These are phyloP conservation scores for Helotiales sp. DNA, from an alignment of 2,329 filamentous ascomycete genomes.

Conservation along the genomic window DNA sequence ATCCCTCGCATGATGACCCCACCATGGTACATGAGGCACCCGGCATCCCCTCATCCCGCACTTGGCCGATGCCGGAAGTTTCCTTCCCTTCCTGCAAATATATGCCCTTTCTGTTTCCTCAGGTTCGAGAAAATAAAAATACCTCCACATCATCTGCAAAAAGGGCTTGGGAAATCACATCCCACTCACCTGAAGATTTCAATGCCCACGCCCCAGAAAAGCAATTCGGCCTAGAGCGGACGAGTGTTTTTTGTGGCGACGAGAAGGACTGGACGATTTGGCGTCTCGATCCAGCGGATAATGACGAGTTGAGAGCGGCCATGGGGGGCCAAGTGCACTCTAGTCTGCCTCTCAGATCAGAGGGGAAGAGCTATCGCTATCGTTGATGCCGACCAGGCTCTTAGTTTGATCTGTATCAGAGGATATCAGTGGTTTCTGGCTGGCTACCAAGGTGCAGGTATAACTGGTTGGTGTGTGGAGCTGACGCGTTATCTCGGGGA, in stretches of 20 bases:
- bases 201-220: slow-evolving; percentile 27
- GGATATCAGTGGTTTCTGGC: not conserved
- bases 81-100: not conserved
- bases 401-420: not conserved
- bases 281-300: slow-evolving; percentile 16
- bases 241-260: slow-evolving; percentile 2
- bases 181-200: slow-evolving; percentile 32
- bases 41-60: slow-evolving; percentile 13
- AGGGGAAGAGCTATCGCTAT: not conserved
- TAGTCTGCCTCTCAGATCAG: not conserved
- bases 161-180: slow-evolving; percentile 8
- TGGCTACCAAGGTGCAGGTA: not conserved
- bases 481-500: not conserved
- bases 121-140: not conserved
- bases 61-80: slow-evolving; percentile 31
- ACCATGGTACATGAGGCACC: slow-evolving; percentile 25
- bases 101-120: not conserved
- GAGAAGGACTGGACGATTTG: slow-evolving; percentile 15
- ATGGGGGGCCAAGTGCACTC: not conserved
- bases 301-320: slow-evolving; percentile 24
- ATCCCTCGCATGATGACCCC: slow-evolving; percentile 35
- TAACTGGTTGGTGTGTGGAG: not conserved
- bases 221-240: slow-evolving; percentile 21
- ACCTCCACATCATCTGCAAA: not conserved
- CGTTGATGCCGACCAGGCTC: not conserved